phyloP scores from a whole-genome alignment of 2,329 filamentous ascomycete species.

The Ramichloridium luteum region DNA sequence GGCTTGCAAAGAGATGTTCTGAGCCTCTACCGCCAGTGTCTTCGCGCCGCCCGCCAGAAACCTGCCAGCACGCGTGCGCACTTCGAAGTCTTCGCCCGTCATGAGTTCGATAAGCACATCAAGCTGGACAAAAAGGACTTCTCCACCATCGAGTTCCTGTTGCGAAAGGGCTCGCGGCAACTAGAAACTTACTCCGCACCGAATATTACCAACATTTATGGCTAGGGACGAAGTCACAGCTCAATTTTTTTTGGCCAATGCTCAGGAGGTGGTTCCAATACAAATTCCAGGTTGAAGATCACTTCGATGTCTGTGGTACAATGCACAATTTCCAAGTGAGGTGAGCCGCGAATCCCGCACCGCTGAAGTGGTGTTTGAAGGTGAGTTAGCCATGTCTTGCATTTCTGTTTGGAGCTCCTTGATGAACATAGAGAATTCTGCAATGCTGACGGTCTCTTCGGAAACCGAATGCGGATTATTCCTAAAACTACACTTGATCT shows the following conservation, averaged over 20 bases:
- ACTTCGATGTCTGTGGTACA: too few relatives aligned
- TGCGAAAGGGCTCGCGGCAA: conserved; percentile 71
- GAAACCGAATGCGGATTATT: conserved; percentile 33
- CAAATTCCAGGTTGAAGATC: too few relatives aligned
- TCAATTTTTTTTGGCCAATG: conserved; percentile 7
- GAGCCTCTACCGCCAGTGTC: conserved; percentile 71
- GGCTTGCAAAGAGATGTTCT: conserved; percentile 87
- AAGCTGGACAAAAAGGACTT: conserved; percentile 73
- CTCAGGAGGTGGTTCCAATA: too few relatives aligned
- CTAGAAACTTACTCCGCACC: conserved; percentile 70
- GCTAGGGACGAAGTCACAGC: too few relatives aligned
- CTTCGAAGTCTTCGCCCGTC: conserved; percentile 23
- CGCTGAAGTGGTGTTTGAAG: too few relatives aligned
- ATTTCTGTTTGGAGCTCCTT: too few relatives aligned
- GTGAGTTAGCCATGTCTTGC: too few relatives aligned
- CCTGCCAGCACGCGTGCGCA: conserved; percentile 36
- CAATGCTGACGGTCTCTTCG: conserved; percentile 34
- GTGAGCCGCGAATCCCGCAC: too few relatives aligned
- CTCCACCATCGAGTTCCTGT: conserved; percentile 67
- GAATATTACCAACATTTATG: conserved; percentile 61
- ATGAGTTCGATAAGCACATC: conserved; percentile 63
- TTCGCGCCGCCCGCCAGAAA: conserved; percentile 72
- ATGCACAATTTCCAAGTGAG: too few relatives aligned
- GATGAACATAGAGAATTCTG: conserved; percentile 39
- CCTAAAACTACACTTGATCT: conserved; percentile 36